A percentile compares a stretch with the other conserved stretches of the same genome.
Conservation (phyloP, 805 yeast species). For the Metschnikowia orientalis region DNA sequence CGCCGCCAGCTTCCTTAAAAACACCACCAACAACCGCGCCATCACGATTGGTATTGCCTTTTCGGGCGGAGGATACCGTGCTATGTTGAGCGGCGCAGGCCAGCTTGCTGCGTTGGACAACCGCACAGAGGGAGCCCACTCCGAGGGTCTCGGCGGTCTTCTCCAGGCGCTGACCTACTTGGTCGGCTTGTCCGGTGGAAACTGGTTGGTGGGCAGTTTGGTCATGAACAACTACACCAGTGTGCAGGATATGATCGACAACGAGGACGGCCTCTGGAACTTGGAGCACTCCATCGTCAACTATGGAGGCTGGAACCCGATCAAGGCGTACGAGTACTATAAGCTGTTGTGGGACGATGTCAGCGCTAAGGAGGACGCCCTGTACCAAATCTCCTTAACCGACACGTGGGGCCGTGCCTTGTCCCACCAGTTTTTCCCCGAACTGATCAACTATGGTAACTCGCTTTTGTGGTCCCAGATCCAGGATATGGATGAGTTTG, state of each 20-base stretch:
- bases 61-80: slow-evolving; percentile 89
- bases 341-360: slow-evolving; percentile 26
- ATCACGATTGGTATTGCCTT: slow-evolving; percentile 54
- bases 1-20: slow-evolving; percentile 36
- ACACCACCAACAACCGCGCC: slow-evolving; percentile 31
- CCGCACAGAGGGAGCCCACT: slow-evolving; percentile 43
- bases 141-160: slow-evolving; percentile 19
- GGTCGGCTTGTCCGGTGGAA: slow-evolving; percentile 33
- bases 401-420: slow-evolving; percentile 44
- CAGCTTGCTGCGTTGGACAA: slow-evolving; percentile 74
- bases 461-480: slow-evolving; percentile 30
- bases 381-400: slow-evolving; percentile 35
- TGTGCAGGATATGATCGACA: slow-evolving; percentile 36
- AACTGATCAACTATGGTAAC: slow-evolving; percentile 24
- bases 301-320: slow-evolving; percentile 24
- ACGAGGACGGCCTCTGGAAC: slow-evolving; percentile 32
- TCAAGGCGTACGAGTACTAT: slow-evolving; percentile 20
- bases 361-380: slow-evolving; percentile 32
- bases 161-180: slow-evolving; percentile 20
- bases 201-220: slow-evolving; percentile 63
- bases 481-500: slow-evolving; percentile 23
- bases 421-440: slow-evolving; percentile 35
- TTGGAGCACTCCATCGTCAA: slow-evolving; percentile 23
- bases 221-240: slow-evolving; percentile 56
- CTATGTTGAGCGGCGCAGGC: slow-evolving; percentile 86